Evolutionary conservation across 345 rosid species (phyloP), one percentile per base, ranked within the genome.

Genomic region (Zanthoxylum bungeanum): DNA sequence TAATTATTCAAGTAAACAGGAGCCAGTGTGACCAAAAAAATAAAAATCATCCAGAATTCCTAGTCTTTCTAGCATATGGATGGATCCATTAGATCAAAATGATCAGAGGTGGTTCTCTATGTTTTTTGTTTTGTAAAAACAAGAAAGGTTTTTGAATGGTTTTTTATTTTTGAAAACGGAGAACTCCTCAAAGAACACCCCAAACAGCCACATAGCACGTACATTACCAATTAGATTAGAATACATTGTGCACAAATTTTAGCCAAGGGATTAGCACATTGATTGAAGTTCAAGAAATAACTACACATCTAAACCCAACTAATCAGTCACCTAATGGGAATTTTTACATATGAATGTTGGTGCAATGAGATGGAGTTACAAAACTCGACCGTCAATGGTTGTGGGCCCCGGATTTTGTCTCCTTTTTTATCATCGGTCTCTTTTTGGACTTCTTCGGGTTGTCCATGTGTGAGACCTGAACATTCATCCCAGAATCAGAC

Each of bases 391-490:
- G 55, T 14, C 55, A 52, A 40, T 21, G 34, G 44, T 34, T 24
- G 3, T 34, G 40, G 30, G 34, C 40, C 64, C 24, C 55, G 0
- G 59, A 64, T 57, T 56, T 63, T 7, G 11, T 3, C 21, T 61
- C 63, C 47, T 73, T 69, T 50, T 61, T 24, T 28, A 24, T 5
- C 68, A 66, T 69, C 2, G 70, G 30, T 66, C 75, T 79, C 75
- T 81, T 80, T 72, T 77, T 87, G 34, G 71, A 68, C 70, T 71
- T 85, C 84, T 78, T 86, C 14, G 76, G 74, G n/a, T 76, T 84
- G 60, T 79, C 89, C 79, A 75, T 78, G 79, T 75, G 88, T 1
- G 89, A 90, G 64, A 87, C 87, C 91, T 90, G 81, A 59, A 77
- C 19, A 51, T 22, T 59, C 31, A 40, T 27, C 68, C 28, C 6